These are phyloP conservation scores for Pythium aquatile DNA, from an alignment of 352 stramenopile genomes.

Conservation along the genomic window DNA sequence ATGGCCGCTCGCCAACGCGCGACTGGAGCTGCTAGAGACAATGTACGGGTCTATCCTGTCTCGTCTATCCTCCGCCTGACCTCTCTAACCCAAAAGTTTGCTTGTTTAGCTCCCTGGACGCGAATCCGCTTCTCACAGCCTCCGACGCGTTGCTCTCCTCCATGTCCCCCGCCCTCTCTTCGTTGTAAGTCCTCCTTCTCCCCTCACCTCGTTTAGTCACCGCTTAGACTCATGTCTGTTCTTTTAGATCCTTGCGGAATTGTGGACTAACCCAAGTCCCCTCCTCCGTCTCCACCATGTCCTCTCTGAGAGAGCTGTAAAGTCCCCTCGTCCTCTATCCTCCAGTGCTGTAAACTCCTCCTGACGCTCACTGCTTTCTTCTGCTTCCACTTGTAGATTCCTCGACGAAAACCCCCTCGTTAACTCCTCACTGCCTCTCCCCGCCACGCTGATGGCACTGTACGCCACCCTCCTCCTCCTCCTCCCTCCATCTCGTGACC, in stretches of 20 bases:
- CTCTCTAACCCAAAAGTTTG: no score
- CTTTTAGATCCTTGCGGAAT: constrained; percentile 5
- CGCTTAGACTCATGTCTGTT: no score
- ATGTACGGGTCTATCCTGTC: constrained; percentile 9
- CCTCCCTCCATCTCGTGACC: no score
- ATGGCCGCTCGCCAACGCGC: constrained; percentile 6
- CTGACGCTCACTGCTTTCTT: not conserved
- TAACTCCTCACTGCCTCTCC: not conserved
- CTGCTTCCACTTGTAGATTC: not conserved
- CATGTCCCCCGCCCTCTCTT: not conserved
- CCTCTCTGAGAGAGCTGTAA: not conserved
- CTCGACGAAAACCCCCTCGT: constrained; percentile 14
- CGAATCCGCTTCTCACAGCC: constrained; percentile 2
- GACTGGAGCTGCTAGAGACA: not conserved
- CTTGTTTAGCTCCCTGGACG: constrained; percentile 6
- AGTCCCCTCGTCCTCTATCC: no score
- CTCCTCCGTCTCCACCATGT: not conserved
- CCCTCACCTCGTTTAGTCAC: no score
- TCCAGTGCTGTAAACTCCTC: no score
- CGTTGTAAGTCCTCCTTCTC: constrained; percentile 3
- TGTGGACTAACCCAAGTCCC: constrained; percentile 6
- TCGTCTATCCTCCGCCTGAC: constrained; percentile 1
- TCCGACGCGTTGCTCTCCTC: not conserved
- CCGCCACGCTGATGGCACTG: constrained; percentile 1
- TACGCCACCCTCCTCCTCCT: not conserved